These are phyloP conservation scores for Tremellales sp. DNA, from an alignment of 1,284 basidiomycete genomes.

Conservation along the genomic window DNA sequence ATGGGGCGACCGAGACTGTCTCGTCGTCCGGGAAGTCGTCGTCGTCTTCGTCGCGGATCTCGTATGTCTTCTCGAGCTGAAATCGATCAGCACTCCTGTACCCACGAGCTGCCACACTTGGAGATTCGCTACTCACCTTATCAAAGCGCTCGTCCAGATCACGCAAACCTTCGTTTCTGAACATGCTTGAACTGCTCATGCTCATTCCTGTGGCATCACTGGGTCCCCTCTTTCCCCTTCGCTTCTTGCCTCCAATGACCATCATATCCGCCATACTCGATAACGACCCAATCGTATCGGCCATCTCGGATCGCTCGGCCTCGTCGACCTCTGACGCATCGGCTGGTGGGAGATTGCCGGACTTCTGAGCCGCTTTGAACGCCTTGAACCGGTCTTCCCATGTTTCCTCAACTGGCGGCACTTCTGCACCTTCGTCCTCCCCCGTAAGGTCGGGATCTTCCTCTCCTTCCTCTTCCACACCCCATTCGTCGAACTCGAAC, in stretches of 20 bases:
- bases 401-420: constrained; percentile 34
- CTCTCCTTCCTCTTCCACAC: constrained; percentile 33
- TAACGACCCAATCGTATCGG: constrained; percentile 71
- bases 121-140: constrained; percentile 61
- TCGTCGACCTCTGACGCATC: constrained; percentile 27
- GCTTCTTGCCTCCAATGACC: constrained; percentile 70
- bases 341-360: constrained; percentile 3
- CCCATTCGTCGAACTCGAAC: constrained; percentile 69
- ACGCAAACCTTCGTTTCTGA: constrained; percentile 80
- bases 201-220: constrained; percentile 81
- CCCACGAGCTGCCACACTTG: background rate
- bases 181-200: constrained; percentile 97
- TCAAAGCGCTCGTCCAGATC: constrained; percentile 92
- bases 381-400: constrained; percentile 74
- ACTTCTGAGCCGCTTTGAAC: constrained; percentile 57
- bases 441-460: constrained; percentile 7
- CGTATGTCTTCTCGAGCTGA: constrained; percentile 72
- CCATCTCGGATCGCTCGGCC: constrained; percentile 63
- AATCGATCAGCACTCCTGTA: constrained; percentile 1
- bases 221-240: constrained; percentile 65
- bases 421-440: constrained; percentile 32
- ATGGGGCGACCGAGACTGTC: constrained; percentile 35
- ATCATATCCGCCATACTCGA: constrained; percentile 55
- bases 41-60: constrained; percentile 56
- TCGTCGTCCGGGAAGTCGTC: constrained; percentile 52